Base-by-base conservation (phyloP, 2,329 filamentous ascomycete genomes). In the Thelonectria rubi region DNA sequence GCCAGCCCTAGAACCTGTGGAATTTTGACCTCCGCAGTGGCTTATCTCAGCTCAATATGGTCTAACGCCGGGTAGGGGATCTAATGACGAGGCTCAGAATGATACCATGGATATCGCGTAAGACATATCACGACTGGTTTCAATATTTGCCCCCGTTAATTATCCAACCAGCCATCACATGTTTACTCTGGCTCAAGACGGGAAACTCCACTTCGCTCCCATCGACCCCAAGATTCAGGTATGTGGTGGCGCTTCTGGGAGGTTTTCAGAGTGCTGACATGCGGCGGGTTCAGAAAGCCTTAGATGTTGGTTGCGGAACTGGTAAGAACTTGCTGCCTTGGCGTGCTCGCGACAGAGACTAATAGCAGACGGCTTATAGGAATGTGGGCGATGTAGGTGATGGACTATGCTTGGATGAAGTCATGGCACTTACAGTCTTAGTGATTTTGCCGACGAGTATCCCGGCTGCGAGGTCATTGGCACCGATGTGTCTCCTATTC, bases 81-180 rank as follows among this genome's bases (percentile, higher is more conserved):
- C 65, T 10, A 67, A 67, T 5, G 65, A 68, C 10, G 65, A 60
- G 5, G 50, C 55, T 9, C 65, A 68, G 6, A 68, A 53, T 15
- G 65, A 68, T 17, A 56, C 65, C 1, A 64, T 66, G 45, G 65
- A 68, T 24, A 66, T 68, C 17, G 52, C 64, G 65, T 68, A n/a
- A 12, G 43, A 15, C 20, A 5, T 10, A 17, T 37, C 1, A 20
- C 32, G 9, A 21, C n/a, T 21, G 5, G 14, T 15, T 37, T 50
- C 10, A 18, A 24, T 14, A 20, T 2, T 3, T 3, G 1, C 0
- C 15, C 11, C 5, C 12, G 3, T 14, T 14, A 4, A 12, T 8
- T 20, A 3, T 21, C 0, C 2, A 12, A 37, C 2, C 2, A 68
- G 65, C 2, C 65, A 68, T 3, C 65, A 68, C 3, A 57, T 66